Evolutionary conservation across 306 rosid species (phyloP), one percentile per base, ranked within the genome.

Genomic region (Citrullus mucosospermus): DNA sequence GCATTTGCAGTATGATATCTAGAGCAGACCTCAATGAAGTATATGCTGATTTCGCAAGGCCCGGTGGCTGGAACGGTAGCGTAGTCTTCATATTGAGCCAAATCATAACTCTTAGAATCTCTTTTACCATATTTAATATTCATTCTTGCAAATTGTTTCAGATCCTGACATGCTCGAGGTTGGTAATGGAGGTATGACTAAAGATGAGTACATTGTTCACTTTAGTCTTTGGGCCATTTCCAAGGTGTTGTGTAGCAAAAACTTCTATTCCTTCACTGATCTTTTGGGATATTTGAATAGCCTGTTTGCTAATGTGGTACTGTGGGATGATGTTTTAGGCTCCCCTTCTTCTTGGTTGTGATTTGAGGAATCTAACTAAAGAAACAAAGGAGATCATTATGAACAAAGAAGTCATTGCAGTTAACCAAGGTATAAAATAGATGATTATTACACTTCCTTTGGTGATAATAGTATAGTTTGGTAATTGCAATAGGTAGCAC

Each of bases 121-220:
- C 17, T 63, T 61, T 18, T 54, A 18, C 4, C 78, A 10, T 18
- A 75, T 57, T 36, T 44, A 75, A 9, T 36, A 14, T 32, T 14
- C 36, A 38, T 70, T 66, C 41, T 30, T 51, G 70, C 61, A 44
- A 63, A 39, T 71, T 13, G 28, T 79, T 18, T 76, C 95, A 95
- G 97, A 95, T 86, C 98, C 97, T 46, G 98, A 95, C 83, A 95
- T 95, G 98, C 97, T 95, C 69, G 97, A 95, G 81, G 93, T 92
- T 61, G 97, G 98, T 61, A 95, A 95, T 79, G 98, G 98, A 85
- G 93, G 98, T 54, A 95, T 95, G 99, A 91, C 87, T 16, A 91
- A 85, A 75, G 78, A 89, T 78, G 99, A 92, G 82, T 92, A 92
- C 81, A 82, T 91, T 75, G 97, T 92, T 71, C 99, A 95, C 86